Evolutionary conservation across 2,329 filamentous ascomycete genomes (phyloP).

Genomic region (Botryotinia calthae): DNA sequence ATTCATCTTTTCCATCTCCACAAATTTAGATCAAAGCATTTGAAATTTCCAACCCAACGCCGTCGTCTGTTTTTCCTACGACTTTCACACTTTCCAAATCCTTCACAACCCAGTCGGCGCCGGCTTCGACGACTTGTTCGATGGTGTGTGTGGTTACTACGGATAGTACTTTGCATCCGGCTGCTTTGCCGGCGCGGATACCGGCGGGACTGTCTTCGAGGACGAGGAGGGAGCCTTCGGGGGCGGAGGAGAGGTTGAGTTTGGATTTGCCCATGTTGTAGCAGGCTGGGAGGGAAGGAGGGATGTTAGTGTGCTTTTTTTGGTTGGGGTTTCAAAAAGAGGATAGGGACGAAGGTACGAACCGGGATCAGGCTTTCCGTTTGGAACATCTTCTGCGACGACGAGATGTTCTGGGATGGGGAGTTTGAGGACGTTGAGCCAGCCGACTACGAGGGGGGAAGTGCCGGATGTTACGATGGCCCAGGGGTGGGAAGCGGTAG

Average conservation of each 20-base stretch:
- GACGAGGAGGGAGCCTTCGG: slow-evolving; percentile 50
- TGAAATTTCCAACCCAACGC: slow-evolving; percentile 36
- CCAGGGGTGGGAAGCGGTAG: slow-evolving; percentile 59
- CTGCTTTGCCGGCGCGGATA: slow-evolving; percentile 66
- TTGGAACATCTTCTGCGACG: slow-evolving; percentile 70
- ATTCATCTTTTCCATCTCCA: background rate
- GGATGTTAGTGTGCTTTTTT: background rate
- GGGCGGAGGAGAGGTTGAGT: slow-evolving; percentile 47
- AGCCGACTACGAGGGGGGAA: slow-evolving; percentile 64
- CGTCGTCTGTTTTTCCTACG: slow-evolving; percentile 45
- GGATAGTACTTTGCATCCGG: slow-evolving; percentile 65
- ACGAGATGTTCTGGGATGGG: slow-evolving; percentile 65
- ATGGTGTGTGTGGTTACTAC: slow-evolving; percentile 64
- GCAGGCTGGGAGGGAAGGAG: slow-evolving; percentile 45
- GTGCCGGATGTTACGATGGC: slow-evolving; percentile 82
- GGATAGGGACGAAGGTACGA: background rate
- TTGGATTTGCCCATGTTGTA: slow-evolving; percentile 66
- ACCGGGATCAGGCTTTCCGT: slow-evolving; percentile 72
- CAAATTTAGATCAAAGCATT: slow-evolving; percentile 23
- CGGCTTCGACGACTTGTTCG: slow-evolving; percentile 57
- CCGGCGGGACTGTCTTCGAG: slow-evolving; percentile 70
- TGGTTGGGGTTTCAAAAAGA: too few species aligned
- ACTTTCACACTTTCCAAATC: slow-evolving; percentile 62
- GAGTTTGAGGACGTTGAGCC: slow-evolving; percentile 66
- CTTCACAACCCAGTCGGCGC: slow-evolving; percentile 67